A percentile compares a stretch with the other conserved stretches of the same genome.
Evolutionary conservation across 805 yeast species (phyloP).

Genomic region (Phaffomyces opuntiae): DNA sequence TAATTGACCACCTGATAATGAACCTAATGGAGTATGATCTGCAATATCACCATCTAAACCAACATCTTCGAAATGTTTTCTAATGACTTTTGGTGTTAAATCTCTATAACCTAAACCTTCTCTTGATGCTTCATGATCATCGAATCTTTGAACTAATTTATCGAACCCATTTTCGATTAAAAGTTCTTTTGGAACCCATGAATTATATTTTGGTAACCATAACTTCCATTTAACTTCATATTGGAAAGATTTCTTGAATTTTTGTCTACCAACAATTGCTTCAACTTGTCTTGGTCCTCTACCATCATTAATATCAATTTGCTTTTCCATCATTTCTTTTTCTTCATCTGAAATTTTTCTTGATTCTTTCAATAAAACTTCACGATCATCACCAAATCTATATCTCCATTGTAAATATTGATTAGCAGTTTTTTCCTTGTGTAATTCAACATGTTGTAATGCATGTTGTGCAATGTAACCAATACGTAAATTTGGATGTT

Average conservation of each 20-base stretch:
- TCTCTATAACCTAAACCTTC: constrained; percentile 99
- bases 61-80: constrained; percentile 95
- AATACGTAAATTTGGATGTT: constrained; percentile 95
- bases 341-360: constrained; percentile 81
- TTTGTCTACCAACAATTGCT: constrained; percentile 96
- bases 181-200: constrained; percentile 85
- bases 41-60: constrained; percentile 98
- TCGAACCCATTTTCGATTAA: constrained; percentile 79
- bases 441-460: constrained; percentile 92
- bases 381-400: constrained; percentile 96
- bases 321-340: constrained; percentile 66
- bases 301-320: constrained; percentile 78
- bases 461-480: constrained; percentile 99
- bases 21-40: constrained; percentile 95
- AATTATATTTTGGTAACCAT: constrained; percentile 88
- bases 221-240: constrained; percentile 92
- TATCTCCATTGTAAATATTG: constrained; percentile 99
- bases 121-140: constrained; percentile 98
- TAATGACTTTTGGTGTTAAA: constrained; percentile 80
- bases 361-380: constrained; percentile 86
- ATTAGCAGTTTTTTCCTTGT: constrained; percentile 95
- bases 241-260: constrained; percentile 92
- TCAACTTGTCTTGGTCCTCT: constrained; percentile 84
- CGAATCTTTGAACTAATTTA: constrained; percentile 91
- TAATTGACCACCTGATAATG: constrained; percentile 95